These are phyloP conservation scores for Pisolithus thermaeus DNA, from an alignment of 1,284 basidiomycete species.

Conservation along the genomic window DNA sequence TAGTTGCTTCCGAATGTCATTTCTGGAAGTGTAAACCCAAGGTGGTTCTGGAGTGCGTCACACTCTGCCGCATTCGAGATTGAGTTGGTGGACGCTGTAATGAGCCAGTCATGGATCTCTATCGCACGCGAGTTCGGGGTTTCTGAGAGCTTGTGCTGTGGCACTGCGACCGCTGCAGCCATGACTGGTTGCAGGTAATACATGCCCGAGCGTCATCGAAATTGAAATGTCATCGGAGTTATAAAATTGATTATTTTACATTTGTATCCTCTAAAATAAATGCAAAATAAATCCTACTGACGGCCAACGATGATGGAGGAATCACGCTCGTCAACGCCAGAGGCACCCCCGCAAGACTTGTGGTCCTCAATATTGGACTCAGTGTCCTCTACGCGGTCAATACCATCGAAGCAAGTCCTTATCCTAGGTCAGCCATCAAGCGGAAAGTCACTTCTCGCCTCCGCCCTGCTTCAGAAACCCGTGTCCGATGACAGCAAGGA, in stretches of 20 bases:
- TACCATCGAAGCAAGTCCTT: constrained; percentile 80
- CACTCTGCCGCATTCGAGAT: constrained; percentile 74
- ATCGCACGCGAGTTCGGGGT: constrained; percentile 63
- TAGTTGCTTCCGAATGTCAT: constrained; percentile 94
- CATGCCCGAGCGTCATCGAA: not conserved
- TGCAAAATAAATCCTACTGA: not conserved
- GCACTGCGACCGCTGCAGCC: constrained; percentile 43
- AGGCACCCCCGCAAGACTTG: constrained; percentile 71
- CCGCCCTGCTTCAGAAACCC: constrained; percentile 66
- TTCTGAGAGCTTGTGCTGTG: constrained; percentile 58
- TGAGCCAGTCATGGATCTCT: constrained; percentile 56
- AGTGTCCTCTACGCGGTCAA: constrained; percentile 79
- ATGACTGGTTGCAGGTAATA: constrained; percentile 23
- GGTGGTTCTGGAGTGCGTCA: constrained; percentile 57
- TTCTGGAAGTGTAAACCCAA: constrained; percentile 85
- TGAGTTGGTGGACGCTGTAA: constrained; percentile 60
- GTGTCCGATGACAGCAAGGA: constrained; percentile 50
- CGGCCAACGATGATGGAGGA: constrained; percentile 31
- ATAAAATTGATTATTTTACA: constrained; percentile 9
- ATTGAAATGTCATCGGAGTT: constrained; percentile 19
- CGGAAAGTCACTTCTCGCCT: constrained; percentile 70
- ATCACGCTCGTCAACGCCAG: constrained; percentile 59
- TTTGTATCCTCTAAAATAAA: not conserved
- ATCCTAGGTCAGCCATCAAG: constrained; percentile 73
- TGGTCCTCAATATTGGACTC: constrained; percentile 91